These are phyloP conservation scores for Rutstroemia sp. DNA, from an alignment of 2,329 filamentous ascomycete species.

Conservation along the genomic window DNA sequence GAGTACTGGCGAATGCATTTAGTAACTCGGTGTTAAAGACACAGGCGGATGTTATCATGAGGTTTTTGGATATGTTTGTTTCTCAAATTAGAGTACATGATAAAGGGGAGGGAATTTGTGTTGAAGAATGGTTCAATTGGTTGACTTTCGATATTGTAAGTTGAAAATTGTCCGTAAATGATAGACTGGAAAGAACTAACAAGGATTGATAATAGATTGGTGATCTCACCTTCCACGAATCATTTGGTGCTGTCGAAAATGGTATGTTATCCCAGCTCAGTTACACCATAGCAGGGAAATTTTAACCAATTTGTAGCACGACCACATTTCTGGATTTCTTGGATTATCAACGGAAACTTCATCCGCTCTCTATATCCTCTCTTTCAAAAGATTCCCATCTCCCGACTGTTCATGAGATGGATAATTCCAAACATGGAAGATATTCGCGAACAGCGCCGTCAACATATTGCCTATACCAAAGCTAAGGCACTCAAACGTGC, in stretches of 20 bases:
- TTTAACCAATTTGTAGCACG: background rate
- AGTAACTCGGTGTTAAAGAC: constrained; percentile 1
- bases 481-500: background rate
- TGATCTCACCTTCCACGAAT: background rate
- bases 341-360: background rate
- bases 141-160: constrained; percentile 5
- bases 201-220: background rate
- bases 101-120: background rate
- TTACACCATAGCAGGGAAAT: background rate
- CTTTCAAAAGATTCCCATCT: background rate
- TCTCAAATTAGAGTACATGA: background rate
- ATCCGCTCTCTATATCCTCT: background rate
- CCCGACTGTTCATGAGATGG: background rate
- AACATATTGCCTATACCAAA: background rate
- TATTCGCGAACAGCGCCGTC: background rate
- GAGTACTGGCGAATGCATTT: constrained; percentile 1
- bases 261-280: background rate
- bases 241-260: background rate
- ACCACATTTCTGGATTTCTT: background rate
- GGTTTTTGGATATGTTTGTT: constrained; percentile 3
- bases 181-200: background rate
- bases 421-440: constrained; percentile 3
- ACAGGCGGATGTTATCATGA: background rate
- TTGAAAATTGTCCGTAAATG: background rate
- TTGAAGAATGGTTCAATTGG: constrained; percentile 4